Percentiles rank a stretch among this genome's conserved stretches.
These are phyloP conservation scores for Panaeolus cyanescens DNA, from an alignment of 768 basidiomycete genomes.

Conservation along the genomic window DNA sequence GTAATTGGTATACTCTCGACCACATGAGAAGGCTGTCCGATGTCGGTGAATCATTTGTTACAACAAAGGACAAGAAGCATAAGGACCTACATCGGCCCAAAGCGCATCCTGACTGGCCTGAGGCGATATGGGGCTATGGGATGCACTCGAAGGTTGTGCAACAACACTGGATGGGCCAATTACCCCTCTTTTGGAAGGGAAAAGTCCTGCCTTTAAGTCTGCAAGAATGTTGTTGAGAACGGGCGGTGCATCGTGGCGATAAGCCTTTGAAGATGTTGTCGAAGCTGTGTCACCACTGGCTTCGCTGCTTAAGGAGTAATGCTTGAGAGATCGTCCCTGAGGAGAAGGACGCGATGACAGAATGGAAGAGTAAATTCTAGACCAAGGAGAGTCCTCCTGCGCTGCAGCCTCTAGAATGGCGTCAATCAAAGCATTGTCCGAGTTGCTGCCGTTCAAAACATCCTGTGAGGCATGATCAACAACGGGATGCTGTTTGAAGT, in stretches of 20 bases:
- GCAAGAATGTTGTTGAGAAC: background rate
- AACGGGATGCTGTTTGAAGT: constrained; percentile 33
- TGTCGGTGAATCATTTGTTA: background rate
- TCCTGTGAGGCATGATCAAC: constrained; percentile 29
- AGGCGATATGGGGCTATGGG: background rate
- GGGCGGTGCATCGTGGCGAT: background rate
- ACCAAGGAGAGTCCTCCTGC: constrained; percentile 41
- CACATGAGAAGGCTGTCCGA: background rate
- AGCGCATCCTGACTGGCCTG: background rate
- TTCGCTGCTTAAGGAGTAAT: background rate
- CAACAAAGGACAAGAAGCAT: no score
- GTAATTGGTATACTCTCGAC: background rate
- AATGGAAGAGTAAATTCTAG: constrained; percentile 37
- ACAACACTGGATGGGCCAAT: background rate
- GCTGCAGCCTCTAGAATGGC: constrained; percentile 44
- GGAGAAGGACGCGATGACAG: constrained; percentile 1
- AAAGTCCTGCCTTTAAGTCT: background rate
- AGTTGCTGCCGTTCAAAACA: constrained; percentile 28
- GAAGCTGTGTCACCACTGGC: background rate
- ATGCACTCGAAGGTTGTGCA: background rate
- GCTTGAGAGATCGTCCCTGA: background rate
- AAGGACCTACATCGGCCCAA: background rate
- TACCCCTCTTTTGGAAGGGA: background rate
- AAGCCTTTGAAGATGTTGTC: background rate
- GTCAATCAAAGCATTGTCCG: constrained; percentile 44